These are phyloP conservation scores for Zarea fungicola DNA, from an alignment of 2,329 filamentous ascomycete species.

Conservation along the genomic window DNA sequence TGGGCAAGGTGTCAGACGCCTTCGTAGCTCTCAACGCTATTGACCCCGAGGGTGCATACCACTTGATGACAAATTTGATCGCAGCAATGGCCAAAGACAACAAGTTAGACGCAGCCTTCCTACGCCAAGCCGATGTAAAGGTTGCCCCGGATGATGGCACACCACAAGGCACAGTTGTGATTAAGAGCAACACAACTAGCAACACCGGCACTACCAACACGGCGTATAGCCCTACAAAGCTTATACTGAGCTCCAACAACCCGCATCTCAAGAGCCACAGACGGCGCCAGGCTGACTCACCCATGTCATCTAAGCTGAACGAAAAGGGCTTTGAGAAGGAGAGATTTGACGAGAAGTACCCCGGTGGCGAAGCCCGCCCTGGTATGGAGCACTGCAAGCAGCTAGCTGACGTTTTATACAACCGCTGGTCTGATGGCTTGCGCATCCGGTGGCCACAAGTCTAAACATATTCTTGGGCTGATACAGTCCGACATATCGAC, in stretches of 20 bases:
- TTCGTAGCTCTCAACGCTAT: slow-evolving; percentile 79
- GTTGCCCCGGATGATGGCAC: slow-evolving; percentile 37
- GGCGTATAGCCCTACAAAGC: slow-evolving; percentile 48
- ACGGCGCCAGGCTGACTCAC: slow-evolving; percentile 50
- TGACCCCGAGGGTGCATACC: slow-evolving; percentile 85
- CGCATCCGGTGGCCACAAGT: slow-evolving; percentile 60
- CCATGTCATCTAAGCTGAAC: slow-evolving; percentile 28
- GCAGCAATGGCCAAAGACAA: slow-evolving; percentile 66
- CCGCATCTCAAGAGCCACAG: slow-evolving; percentile 78
- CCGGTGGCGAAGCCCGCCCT: slow-evolving; percentile 48
- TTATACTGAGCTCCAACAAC: slow-evolving; percentile 75
- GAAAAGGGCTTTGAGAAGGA: slow-evolving; percentile 44
- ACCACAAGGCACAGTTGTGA: slow-evolving; percentile 52
- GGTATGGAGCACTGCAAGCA: slow-evolving; percentile 93
- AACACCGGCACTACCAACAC: slow-evolving; percentile 12
- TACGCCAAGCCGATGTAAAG: slow-evolving; percentile 37
- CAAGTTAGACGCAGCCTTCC: slow-evolving; percentile 52
- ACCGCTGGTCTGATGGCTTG: slow-evolving; percentile 82
- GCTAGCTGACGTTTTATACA: slow-evolving; percentile 84
- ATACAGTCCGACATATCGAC: too few species aligned
- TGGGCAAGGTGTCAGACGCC: slow-evolving; percentile 78
- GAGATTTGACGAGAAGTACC: slow-evolving; percentile 49
- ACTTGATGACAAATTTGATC: slow-evolving; percentile 73
- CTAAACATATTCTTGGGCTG: slow-evolving; percentile 17
- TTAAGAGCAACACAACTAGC: slow-evolving; percentile 46